Evolutionary conservation across 2,329 filamentous ascomycete genomes (phyloP).

Genomic region (Pseudogymnoascus pannorum): DNA sequence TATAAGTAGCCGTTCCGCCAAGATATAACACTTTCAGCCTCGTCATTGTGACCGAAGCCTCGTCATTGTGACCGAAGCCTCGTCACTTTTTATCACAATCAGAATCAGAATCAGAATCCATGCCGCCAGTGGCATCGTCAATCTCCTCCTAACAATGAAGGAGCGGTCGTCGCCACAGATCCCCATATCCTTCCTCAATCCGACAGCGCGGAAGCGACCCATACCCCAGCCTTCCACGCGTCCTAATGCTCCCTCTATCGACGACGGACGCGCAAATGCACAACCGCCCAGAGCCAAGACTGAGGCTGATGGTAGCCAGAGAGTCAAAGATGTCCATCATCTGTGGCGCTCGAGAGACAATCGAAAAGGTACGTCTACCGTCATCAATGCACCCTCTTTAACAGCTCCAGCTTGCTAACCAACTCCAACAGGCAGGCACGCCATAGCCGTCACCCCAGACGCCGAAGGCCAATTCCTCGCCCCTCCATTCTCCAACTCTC

Average conservation of each 20-base stretch:
- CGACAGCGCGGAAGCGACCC: constrained; percentile 31
- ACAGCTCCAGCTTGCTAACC: neutral
- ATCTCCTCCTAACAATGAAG: neutral
- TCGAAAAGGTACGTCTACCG: constrained; percentile 32
- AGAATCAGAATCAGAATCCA: no score
- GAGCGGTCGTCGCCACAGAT: neutral
- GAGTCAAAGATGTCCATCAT: constrained; percentile 21
- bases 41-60: neutral
- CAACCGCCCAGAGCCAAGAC: neutral
- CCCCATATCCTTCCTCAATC: constrained; percentile 42
- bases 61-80: neutral
- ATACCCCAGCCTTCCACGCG: constrained; percentile 1
- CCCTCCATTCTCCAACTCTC: constrained; percentile 27
- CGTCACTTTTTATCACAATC: neutral
- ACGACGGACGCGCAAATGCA: neutral
- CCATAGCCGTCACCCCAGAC: constrained; percentile 27
- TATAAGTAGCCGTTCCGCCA: neutral
- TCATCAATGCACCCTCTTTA: neutral
- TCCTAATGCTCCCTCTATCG: neutral
- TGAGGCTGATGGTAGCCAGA: constrained; percentile 18
- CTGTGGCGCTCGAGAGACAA: constrained; percentile 40
- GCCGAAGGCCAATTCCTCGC: constrained; percentile 21
- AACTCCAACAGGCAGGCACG: constrained; percentile 31
- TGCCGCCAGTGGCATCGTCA: neutral
- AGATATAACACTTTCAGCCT: neutral